Evolutionary conservation across 306 rosid species (phyloP).

Genomic region (Fagus sylvatica): DNA sequence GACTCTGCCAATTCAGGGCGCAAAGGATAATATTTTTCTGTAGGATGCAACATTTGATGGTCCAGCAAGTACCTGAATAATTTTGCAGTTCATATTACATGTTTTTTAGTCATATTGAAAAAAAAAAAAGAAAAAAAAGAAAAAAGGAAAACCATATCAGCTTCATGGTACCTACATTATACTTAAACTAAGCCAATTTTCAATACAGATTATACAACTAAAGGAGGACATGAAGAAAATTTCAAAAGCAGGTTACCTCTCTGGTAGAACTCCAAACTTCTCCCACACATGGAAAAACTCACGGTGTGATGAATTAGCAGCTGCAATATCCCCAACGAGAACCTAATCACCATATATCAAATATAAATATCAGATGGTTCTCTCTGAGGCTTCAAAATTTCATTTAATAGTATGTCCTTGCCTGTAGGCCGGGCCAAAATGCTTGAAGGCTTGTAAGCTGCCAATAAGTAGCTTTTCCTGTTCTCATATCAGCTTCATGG

Average conservation of each 20-base stretch:
- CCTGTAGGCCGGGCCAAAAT: slow-evolving; percentile 99
- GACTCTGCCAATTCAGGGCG: slow-evolving; percentile 99
- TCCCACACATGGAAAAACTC: slow-evolving; percentile 90
- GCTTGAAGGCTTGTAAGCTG: slow-evolving; percentile 99
- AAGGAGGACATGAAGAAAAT: slow-evolving; percentile 10
- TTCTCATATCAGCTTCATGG: slow-evolving; percentile 97
- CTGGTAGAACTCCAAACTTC: slow-evolving; percentile 87
- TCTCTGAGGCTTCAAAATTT: slow-evolving; percentile 12
- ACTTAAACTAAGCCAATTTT: background rate
- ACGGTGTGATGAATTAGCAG: slow-evolving; percentile 94
- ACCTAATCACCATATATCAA: slow-evolving; percentile 53
- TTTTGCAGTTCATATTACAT: slow-evolving; percentile 31
- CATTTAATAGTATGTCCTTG: slow-evolving; percentile 31
- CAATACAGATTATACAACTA: slow-evolving; percentile 13
- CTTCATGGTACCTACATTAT: too few relatives aligned
- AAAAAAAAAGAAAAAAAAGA: slow-evolving; percentile 21
- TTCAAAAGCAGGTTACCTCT: slow-evolving; percentile 59
- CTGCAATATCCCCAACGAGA: slow-evolving; percentile 86
- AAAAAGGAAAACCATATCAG: background rate
- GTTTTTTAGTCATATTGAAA: slow-evolving; percentile 12
- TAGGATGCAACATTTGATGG: slow-evolving; percentile 91
- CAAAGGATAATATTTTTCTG: slow-evolving; percentile 91
- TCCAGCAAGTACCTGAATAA: slow-evolving; percentile 87
- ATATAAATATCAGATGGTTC: slow-evolving; percentile 32
- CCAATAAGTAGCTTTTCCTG: slow-evolving; percentile 96